phyloP scores from a whole-genome alignment of 192 early-diverging fungal genomes.

The Coemansia erecta region DNA sequence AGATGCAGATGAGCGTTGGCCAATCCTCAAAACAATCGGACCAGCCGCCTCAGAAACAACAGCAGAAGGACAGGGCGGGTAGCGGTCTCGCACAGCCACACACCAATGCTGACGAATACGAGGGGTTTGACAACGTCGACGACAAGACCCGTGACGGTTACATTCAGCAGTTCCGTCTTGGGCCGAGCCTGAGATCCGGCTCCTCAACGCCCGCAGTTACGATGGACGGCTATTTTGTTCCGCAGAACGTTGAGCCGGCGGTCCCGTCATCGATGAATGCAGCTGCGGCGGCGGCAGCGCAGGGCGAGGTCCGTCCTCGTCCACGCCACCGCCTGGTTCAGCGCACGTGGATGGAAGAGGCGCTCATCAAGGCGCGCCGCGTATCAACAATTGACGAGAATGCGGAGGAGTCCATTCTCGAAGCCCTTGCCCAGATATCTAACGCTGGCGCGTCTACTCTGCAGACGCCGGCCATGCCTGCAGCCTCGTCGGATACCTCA shows the following conservation, averaged over 20 bases:
- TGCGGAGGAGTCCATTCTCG: slow-evolving; percentile 44
- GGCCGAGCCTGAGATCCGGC: slow-evolving; percentile 43
- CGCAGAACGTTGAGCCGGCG: slow-evolving; percentile 3
- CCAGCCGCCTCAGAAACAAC: neutral
- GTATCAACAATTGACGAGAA: slow-evolving; percentile 52
- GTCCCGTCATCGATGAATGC: neutral
- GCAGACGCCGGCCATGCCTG: slow-evolving; percentile 5
- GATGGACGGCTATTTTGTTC: slow-evolving; percentile 54
- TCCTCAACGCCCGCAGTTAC: slow-evolving; percentile 50
- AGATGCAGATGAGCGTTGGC: neutral
- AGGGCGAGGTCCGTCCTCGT: slow-evolving; percentile 20
- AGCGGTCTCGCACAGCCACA: neutral
- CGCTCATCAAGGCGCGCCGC: slow-evolving; percentile 49
- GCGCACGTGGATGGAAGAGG: slow-evolving; percentile 56
- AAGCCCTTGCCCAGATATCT: slow-evolving; percentile 26
- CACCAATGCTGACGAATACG: slow-evolving; percentile 5
- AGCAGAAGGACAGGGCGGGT: neutral
- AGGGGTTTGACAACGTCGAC: slow-evolving; percentile 12
- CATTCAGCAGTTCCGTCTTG: slow-evolving; percentile 55
- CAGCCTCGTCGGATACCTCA: slow-evolving; percentile 1
- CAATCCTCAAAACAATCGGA: neutral
- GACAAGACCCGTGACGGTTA: slow-evolving; percentile 21
- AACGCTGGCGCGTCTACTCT: neutral
- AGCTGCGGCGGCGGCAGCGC: neutral
- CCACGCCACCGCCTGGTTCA: slow-evolving; percentile 48